Evolutionary conservation across 805 yeast species (phyloP), one percentile per base, ranked within the genome.

Genomic region (Kazachstania bromeliacearum): DNA sequence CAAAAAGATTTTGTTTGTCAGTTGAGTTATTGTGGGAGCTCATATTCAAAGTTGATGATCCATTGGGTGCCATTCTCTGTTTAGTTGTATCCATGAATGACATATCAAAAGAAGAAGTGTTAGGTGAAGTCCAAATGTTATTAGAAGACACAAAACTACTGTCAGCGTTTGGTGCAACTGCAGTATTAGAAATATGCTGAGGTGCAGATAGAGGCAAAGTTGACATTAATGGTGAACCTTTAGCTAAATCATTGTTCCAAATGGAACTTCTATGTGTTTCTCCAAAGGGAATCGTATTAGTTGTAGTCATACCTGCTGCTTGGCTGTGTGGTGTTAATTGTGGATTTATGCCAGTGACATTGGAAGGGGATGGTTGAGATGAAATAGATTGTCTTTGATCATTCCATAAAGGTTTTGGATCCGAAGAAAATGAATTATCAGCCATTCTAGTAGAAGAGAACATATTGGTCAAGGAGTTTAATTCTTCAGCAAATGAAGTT

Each of bases 261-360:
- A 56, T 55, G 4, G 61, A 56, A 28, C 44, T 46, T 18, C 47
- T 36, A 20, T 41, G 40, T n/a, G n/a, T n/a, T n/a, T n/a, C n/a
- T n/a, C n/a, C n/a, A n/a, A n/a, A n/a, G n/a, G n/a, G n/a, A n/a
- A n/a, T n/a, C n/a, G n/a, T n/a, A n/a, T n/a, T n/a, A n/a, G n/a
- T n/a, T n/a, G n/a, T n/a, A n/a, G n/a, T n/a, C n/a, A n/a, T n/a
- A n/a, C n/a, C n/a, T n/a, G n/a, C n/a, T n/a, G n/a, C n/a, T n/a
- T n/a, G n/a, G n/a, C n/a, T n/a, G n/a, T n/a, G n/a, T n/a, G n/a
- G n/a, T n/a, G n/a, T n/a, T n/a, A n/a, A n/a, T n/a, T n/a, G n/a
- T n/a, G n/a, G n/a, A n/a, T n/a, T 4, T 23, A n/a, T 23, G n/a
- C 26, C 26, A 23, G 10, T 23, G 26, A n/a, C 10, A n/a, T 23